Percentiles rank a stretch among this genome's conserved stretches.
These are phyloP conservation scores for Mycena sanguinolenta DNA, from an alignment of 768 basidiomycete genomes.

Conservation along the genomic window DNA sequence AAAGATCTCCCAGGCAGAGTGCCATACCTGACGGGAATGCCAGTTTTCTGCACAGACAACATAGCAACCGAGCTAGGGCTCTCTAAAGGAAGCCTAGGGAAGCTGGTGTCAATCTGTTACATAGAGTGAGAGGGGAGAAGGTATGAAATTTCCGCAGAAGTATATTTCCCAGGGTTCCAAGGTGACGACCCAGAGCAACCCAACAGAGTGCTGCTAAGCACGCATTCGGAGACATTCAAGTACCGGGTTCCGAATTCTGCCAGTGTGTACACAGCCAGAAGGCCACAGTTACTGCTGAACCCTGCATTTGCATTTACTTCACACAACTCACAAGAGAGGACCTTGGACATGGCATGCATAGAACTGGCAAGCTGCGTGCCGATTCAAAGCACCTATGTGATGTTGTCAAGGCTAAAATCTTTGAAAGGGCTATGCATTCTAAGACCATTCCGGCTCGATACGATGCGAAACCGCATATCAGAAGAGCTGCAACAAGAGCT, in stretches of 20 bases:
- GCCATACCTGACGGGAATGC: neutral
- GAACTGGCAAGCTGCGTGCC: neutral
- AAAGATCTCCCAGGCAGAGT: neutral
- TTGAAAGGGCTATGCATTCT: no score
- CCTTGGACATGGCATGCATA: neutral
- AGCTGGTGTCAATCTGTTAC: neutral
- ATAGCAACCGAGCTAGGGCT: neutral
- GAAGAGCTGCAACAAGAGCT: no score
- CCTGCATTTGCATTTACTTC: neutral
- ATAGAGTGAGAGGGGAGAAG: neutral
- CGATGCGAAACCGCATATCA: no score
- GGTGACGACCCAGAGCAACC: neutral
- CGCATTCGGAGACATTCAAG: neutral
- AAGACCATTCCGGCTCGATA: no score
- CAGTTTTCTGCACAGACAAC: no score
- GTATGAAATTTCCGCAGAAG: neutral
- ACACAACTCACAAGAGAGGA: neutral
- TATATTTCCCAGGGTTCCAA: neutral
- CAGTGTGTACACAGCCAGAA: neutral
- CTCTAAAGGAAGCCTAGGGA: neutral
- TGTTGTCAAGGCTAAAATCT: no score
- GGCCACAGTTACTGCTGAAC: neutral
- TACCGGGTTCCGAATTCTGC: no score
- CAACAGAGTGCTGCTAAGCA: neutral
- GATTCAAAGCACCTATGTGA: no score